Evolutionary conservation across 352 stramenopile genomes (phyloP), one percentile per base, ranked within the genome.

Genomic region (Phytophthora ohioensis): DNA sequence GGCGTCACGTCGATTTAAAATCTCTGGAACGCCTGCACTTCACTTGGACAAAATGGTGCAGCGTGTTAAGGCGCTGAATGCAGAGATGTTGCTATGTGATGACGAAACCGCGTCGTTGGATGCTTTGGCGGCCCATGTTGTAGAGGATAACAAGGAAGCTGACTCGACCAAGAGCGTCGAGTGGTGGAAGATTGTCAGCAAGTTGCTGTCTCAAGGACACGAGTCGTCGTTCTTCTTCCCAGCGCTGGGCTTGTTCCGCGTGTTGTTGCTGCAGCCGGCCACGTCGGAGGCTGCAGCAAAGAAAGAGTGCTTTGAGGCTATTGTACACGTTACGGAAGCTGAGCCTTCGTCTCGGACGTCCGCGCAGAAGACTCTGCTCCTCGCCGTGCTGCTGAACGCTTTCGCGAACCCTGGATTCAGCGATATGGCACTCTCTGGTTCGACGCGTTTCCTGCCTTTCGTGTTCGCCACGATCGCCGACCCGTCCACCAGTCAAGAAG

Each of bases 371-470:
- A 81, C 88, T 27, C 12, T 92, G 15, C 21, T 88, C 32, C 71
- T 95, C 0, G 73, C 81, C 0, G 82, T 92, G 45, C 66, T 95
- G 4, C 51, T 92, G 17, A 95, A 93, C 41, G 80, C 72, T 4
- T 89, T 92, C 41, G 80, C 75, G 13, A 91, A 88, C 47, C 69
- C 79, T 0, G 64, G 75, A 0, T 80, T 81, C 32, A 87, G 75
- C 12, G 84, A 91, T 38, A 51, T 91, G 39, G 78, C 90, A 4
- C 72, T 90, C 7, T 57, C 73, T 0, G 67, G 76, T 0, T 81
- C 84, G 2, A 66, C 81, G 3, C 75, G 75, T 13, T 89, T 91
- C 55, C 61, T 95, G 12, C 82, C 87, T 27, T 91, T 93, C 54
- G 82, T 91, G 38, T 95, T 93, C 64, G 59, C 70, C 2, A 69